A percentile compares a stretch with the other conserved stretches of the same genome.
Conservation (phyloP, 805 yeast genomes). For the Schwanniomyces yamadae region DNA sequence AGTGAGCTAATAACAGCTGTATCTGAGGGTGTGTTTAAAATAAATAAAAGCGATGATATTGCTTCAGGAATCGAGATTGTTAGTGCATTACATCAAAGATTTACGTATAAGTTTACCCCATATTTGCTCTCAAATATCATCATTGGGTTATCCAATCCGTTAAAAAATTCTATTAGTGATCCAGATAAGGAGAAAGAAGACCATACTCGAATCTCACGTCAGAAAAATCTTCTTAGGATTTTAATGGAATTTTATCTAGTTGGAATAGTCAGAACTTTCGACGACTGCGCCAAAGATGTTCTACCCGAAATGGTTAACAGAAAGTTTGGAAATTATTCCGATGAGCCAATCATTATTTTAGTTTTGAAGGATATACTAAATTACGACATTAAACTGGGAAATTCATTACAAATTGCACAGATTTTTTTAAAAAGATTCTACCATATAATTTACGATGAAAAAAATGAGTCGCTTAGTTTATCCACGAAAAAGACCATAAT, state of each 20-base stretch:
- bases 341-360: constrained; percentile 23
- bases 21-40: constrained; percentile 58
- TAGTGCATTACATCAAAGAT: constrained; percentile 76
- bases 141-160: constrained; percentile 35
- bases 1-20: constrained; percentile 65
- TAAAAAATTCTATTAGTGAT: constrained; percentile 14
- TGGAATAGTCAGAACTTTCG: constrained; percentile 52
- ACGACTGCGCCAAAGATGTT: constrained; percentile 39
- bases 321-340: constrained; percentile 23
- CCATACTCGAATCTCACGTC: constrained; percentile 39
- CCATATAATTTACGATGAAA: constrained; percentile 27
- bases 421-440: constrained; percentile 50
- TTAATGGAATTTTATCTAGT: constrained; percentile 57
- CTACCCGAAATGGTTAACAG: constrained; percentile 45
- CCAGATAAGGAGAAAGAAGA: constrained; percentile 42
- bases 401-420: constrained; percentile 39
- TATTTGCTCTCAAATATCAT: constrained; percentile 42
- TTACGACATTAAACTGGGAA: constrained; percentile 26
- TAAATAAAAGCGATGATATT: constrained; percentile 56
- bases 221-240: constrained; percentile 49
- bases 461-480: constrained; percentile 25
- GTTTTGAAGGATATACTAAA: constrained; percentile 30
- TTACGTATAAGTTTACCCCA: constrained; percentile 53
- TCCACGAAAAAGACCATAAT: constrained; percentile 25
- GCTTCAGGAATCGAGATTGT: constrained; percentile 64